Evolutionary conservation across 1,284 basidiomycete genomes (phyloP), one percentile per base, ranked within the genome.

Genomic region (Boletellus sp.): DNA sequence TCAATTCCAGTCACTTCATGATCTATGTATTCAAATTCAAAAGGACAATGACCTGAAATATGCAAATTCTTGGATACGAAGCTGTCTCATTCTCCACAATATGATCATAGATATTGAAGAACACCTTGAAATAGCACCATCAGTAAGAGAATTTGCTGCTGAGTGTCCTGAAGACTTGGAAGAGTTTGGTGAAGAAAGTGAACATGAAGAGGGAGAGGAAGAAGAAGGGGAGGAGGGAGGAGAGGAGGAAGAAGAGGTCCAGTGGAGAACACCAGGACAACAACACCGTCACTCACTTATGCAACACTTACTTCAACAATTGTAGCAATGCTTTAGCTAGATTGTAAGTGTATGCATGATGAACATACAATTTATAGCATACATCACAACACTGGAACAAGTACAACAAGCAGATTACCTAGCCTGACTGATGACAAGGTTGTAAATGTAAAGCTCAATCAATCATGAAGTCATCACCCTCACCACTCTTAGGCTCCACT

Each of bases 41-140:
- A 44, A 4, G 1, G 3, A 58, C 0, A 0, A 28, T 5, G 35
- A 57, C 13, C 28, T 53, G 0, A 1, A 49, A 1, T 58, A 56
- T 40, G 46, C 30, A 3, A 53, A 45, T 37, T 21, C 24, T 28
- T 60, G 50, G 51, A 48, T 47, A 6, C 0, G 5, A 16, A 41
- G 24, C 13, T 60, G 48, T 2, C 35, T 59, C 12, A 39, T 57
- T 1, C 28, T 59, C 8, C 50, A 59, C 24, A 59, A 59, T 13
- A 57, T 59, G 52, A 58, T 60, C 0, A 33, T 58, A 3, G 37
- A 51, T 1, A 49, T 58, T 47, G 56, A 58, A 26, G 50, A 58
- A n/a, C 13, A 51, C 5, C 47, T 57, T 38, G 55, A 39, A 8
- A 5, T 54, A 21, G 8, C 16, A 33, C 1, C 12, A 32, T 49